Base-by-base conservation (phyloP, 306 rosid genomes). In the Lithocarpus polystachyus region DNA sequence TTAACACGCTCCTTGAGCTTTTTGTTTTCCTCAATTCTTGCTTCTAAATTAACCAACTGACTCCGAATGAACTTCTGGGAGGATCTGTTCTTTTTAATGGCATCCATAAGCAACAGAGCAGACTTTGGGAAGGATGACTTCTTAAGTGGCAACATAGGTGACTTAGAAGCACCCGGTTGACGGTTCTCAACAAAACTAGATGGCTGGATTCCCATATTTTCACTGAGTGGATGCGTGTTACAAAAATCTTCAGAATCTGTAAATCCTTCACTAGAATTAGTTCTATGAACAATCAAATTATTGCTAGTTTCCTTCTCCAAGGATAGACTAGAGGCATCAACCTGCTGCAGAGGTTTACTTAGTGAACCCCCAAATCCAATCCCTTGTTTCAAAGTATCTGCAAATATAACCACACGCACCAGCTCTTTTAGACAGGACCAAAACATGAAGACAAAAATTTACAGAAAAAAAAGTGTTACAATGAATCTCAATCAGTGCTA, bases 21-120 rank as follows among this genome's bases (percentile, higher is more conserved):
- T 75, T 86, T 89, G 86, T 89, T 95, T 84, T 91, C 90, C 87
- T 89, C 96, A 78, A 92, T 86, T 90, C 86, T 92, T n/a, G 91
- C 89, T 88, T 95, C 95, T 55, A 92, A 77, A 68, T 88, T 89
- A 79, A 85, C 69, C 79, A 91, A 59, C 90, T 92, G 91, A 77
- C 82, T 80, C 81, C 94, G 78, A 65, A 91, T 78, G 84, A 90
- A 88, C 82, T 57, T 81, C 86, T 95, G 97, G 80, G 80, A 79
- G 43, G 86, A 83, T 81, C 99, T 89, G 77, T 92, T 91, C 87
- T 91, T 91, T 77, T 88, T 91, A 65, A 95, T 82, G 62, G 96
- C 98, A 76, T 87, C 98, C 82, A 91, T 12, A 60, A 95, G 79
- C 73, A 82, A 87, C 81, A 65, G 86, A 24, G 93, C 99, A 5